Conservation (phyloP, 306 rosid species). For the Cucumis hystrix region DNA sequence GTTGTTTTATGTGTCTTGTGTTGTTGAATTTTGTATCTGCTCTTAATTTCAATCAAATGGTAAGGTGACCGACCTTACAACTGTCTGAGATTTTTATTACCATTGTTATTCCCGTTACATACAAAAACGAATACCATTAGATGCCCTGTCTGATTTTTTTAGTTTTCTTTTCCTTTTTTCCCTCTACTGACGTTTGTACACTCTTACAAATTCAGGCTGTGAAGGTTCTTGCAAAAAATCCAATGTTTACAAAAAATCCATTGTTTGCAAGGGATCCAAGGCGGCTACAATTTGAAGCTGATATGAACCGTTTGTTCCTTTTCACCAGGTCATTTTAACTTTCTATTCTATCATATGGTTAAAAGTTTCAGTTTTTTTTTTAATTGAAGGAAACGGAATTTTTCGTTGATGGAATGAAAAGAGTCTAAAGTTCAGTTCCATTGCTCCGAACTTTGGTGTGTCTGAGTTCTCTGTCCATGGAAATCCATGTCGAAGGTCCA, state of each 20-base stretch:
- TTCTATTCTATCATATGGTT: neutral
- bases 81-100: neutral
- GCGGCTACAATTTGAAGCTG: constrained; percentile 63
- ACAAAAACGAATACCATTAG: neutral
- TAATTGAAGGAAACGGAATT: too few species aligned
- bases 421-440: neutral
- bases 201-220: constrained; percentile 36
- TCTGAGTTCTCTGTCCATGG: neutral
- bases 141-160: neutral
- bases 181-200: neutral
- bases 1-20: too few species aligned
- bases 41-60: too few species aligned
- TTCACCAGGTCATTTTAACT: constrained; percentile 47
- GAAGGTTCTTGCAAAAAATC: constrained; percentile 46
- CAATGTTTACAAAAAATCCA: constrained; percentile 32
- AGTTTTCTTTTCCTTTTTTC: neutral
- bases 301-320: constrained; percentile 73
- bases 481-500: neutral
- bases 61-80: too few species aligned
- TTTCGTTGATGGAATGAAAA: too few species aligned
- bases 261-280: constrained; percentile 54
- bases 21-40: too few species aligned
- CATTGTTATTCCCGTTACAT: neutral
- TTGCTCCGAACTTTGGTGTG: neutral
- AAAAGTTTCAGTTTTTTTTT: neutral